Base-by-base conservation (phyloP, 23 red algal genomes). In the Cyanidiococcus yangmingshanensis region DNA sequence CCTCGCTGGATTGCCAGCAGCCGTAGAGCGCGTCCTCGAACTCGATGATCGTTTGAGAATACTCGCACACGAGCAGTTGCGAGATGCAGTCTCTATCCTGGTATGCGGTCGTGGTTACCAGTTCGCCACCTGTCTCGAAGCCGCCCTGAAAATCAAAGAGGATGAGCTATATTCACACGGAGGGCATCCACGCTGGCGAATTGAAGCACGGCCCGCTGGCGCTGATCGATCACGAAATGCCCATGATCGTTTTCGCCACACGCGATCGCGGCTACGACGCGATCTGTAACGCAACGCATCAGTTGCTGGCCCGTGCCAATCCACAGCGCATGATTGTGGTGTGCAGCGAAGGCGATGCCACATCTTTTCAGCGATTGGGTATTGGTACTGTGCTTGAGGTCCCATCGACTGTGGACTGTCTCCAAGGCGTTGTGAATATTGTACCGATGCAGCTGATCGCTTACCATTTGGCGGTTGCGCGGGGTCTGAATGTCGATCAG, bases 131-230 rank as follows among this genome's bases (percentile, higher is more conserved):
- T 90, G 87, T 58, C 50, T 97, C 1, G 93, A 97, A 59, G 93
- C 85, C 2, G 87, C 93, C 16, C 84, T 97, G 34, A 97, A 97
- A 77, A 90, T 97, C 68, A 54, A 97, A 97, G 71, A 87, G 90
- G 83, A 77, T 97, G 37, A 85, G 83, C 54, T 97, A 97, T 51
- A 83, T 91, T 76, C 93, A 97, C 80, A 97, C 93, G 2, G 93
- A 97, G 75, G 93, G 93, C 37, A 97, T 97, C 51, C 87, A 97
- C 58, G 88, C 93, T 2, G 93, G 93, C 25, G 93, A 97, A 37
- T 74, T 97, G 74, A 97, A 97, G 67, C 93, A 97, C 76, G 93
- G 93, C 16, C 93, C 93, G 1, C 77, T 97, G 2, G 93, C 93
- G 26, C 76, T 97, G 2, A 82, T 97, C 1, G 93, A 97, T 80